Evolutionary conservation across 1,284 basidiomycete genomes (phyloP).

Genomic region (Trichosporon asahii): DNA sequence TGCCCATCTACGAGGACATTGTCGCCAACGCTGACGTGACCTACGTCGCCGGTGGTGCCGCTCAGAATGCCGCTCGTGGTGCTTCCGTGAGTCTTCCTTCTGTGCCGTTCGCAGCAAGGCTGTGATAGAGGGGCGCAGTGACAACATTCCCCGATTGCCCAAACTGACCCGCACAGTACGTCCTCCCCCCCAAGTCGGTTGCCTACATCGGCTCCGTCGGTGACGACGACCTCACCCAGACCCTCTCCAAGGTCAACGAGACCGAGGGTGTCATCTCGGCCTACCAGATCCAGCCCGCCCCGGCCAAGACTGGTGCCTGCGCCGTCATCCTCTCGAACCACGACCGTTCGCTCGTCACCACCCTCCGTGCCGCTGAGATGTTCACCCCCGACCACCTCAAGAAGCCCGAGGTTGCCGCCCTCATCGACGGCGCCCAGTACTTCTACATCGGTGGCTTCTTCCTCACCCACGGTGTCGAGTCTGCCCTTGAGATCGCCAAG

Average conservation of each 20-base stretch:
- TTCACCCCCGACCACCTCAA: conserved; percentile 77
- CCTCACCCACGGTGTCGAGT: conserved; percentile 85
- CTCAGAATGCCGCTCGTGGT: conserved; percentile 93
- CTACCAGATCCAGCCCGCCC: conserved; percentile 77
- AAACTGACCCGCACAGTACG: conserved; percentile 60
- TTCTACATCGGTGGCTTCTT: conserved; percentile 98
- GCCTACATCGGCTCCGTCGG: conserved; percentile 96
- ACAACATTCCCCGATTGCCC: background rate
- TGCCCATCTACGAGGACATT: conserved; percentile 82
- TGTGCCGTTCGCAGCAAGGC: background rate
- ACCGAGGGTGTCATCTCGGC: conserved; percentile 84
- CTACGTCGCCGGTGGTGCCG: conserved; percentile 95
- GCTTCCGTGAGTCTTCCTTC: conserved; percentile 71
- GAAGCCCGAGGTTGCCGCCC: conserved; percentile 69
- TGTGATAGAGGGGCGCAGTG: background rate
- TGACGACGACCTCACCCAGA: conserved; percentile 82
- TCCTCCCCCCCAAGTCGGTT: conserved; percentile 82
- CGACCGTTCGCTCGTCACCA: conserved; percentile 87
- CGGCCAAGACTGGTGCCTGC: conserved; percentile 90
- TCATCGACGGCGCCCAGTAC: conserved; percentile 75
- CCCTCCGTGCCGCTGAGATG: conserved; percentile 82
- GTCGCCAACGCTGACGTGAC: conserved; percentile 72
- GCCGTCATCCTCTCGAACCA: conserved; percentile 94
- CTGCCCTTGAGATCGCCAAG: conserved; percentile 72
- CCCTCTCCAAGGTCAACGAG: conserved; percentile 87